Evolutionary conservation across 441 rosid genomes (phyloP).

Genomic region (Viola pubescens): DNA sequence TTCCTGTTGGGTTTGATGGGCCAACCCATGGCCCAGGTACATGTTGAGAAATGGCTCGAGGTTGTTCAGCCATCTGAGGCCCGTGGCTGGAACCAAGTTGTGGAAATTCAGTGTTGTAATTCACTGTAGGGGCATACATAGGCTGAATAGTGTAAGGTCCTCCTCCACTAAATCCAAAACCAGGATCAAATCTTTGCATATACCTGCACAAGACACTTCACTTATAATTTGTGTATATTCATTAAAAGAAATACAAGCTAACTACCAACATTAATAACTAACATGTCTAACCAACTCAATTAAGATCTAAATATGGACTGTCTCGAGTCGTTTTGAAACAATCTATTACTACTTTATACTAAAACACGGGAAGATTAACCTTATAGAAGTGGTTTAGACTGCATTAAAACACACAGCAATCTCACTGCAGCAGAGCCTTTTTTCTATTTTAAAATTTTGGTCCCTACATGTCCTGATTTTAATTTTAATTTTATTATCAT

Average conservation of each 20-base stretch:
- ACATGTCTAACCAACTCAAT: slow-evolving; percentile 1
- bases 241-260: slow-evolving; percentile 2
- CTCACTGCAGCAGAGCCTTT: no score
- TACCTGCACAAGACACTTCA: slow-evolving; percentile 36
- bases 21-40: slow-evolving; percentile 49
- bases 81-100: slow-evolving; percentile 59
- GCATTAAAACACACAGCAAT: no score
- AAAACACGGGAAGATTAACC: no score
- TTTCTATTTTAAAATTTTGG: no score
- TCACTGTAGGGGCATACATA: slow-evolving; percentile 62
- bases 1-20: slow-evolving; percentile 44
- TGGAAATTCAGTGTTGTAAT: slow-evolving; percentile 77
- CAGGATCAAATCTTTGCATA: slow-evolving; percentile 76
- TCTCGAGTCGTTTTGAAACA: no score
- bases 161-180: slow-evolving; percentile 60
- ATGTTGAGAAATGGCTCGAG: slow-evolving; percentile 49
- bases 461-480: no score
- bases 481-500: no score
- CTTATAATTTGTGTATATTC: neutral
- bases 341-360: no score
- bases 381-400: no score
- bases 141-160: slow-evolving; percentile 65
- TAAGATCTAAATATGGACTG: neutral
- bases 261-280: neutral
- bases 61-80: slow-evolving; percentile 56